Evolutionary conservation across 2,329 filamentous ascomycete genomes (phyloP).

Genomic region (Leptographium wingfieldii): DNA sequence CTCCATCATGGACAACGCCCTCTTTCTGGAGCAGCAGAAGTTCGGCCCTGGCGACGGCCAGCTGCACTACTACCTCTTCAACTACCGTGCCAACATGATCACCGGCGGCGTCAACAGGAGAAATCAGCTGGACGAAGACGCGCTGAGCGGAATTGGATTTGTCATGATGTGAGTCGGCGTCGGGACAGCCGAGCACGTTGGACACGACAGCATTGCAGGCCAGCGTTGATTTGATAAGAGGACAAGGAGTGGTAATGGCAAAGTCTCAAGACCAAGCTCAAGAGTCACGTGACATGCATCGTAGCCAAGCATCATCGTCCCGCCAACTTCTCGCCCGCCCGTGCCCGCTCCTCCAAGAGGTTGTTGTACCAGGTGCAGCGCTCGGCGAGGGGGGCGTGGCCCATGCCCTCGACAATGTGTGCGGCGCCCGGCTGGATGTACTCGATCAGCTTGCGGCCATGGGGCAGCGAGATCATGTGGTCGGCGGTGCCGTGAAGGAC

Average conservation of each 20-base stretch:
- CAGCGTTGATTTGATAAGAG: not conserved
- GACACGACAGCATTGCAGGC: not conserved
- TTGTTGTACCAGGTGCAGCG: slow-evolving; percentile 54
- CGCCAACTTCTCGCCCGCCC: slow-evolving; percentile 35
- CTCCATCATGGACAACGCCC: slow-evolving; percentile 81
- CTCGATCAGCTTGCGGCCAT: slow-evolving; percentile 56
- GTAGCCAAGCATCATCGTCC: slow-evolving; percentile 7
- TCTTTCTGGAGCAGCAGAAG: slow-evolving; percentile 89
- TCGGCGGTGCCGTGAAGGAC: slow-evolving; percentile 67
- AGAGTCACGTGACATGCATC: too few species aligned
- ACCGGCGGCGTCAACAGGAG: slow-evolving; percentile 69
- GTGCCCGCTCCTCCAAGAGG: slow-evolving; percentile 44
- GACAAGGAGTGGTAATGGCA: not conserved
- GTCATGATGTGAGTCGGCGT: slow-evolving; percentile 45
- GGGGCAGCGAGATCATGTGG: slow-evolving; percentile 62
- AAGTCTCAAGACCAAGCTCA: not conserved
- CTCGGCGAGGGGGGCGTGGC: slow-evolving; percentile 66
- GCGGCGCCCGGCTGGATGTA: slow-evolving; percentile 49
- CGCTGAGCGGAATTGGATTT: slow-evolving; percentile 77
- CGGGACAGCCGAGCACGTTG: not conserved
- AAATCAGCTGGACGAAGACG: slow-evolving; percentile 64
- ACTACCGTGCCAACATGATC: slow-evolving; percentile 82
- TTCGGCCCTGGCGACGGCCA: slow-evolving; percentile 92
- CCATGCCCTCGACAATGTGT: slow-evolving; percentile 55
- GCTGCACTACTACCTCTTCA: slow-evolving; percentile 95